A percentile compares a stretch with the other conserved stretches of the same genome.
Evolutionary conservation across 176 grass and related monocot species (phyloP).

Genomic region (Metroxylon sagu): DNA sequence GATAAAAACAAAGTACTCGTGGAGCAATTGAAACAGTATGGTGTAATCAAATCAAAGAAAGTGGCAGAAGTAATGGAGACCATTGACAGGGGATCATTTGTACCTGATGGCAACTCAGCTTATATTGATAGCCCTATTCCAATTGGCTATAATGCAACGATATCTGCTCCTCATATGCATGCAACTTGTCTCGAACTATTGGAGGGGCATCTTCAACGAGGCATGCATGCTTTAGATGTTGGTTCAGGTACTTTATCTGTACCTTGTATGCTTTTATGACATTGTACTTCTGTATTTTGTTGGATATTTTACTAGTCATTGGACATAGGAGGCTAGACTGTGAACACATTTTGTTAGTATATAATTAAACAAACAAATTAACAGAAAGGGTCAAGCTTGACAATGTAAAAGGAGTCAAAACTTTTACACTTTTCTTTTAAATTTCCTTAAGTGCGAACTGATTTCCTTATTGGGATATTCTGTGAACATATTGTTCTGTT

Average conservation of each 20-base stretch:
- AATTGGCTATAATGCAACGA: slow-evolving; percentile 74
- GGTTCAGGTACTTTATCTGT: slow-evolving; percentile 49
- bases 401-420: no score
- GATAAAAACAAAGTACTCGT: slow-evolving; percentile 63
- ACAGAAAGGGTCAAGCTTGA: no score
- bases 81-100: slow-evolving; percentile 60
- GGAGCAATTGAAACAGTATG: slow-evolving; percentile 51
- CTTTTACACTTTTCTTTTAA: no score
- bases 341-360: no score
- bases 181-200: slow-evolving; percentile 69
- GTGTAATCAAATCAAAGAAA: slow-evolving; percentile 32
- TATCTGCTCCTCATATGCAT: slow-evolving; percentile 87
- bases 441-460: no score
- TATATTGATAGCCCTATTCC: slow-evolving; percentile 70
- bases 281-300: no score
- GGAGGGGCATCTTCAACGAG: slow-evolving; percentile 62
- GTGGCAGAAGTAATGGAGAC: slow-evolving; percentile 67
- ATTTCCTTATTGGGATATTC: no score
- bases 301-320: no score
- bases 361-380: no score
- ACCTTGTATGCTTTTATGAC: no score
- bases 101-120: slow-evolving; percentile 35
- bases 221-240: slow-evolving; percentile 73
- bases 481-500: no score
- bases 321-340: no score